Evolutionary conservation across 139 green algal species (phyloP), one percentile per base, ranked within the genome.

Genomic region (Yamagishiella unicocca): DNA sequence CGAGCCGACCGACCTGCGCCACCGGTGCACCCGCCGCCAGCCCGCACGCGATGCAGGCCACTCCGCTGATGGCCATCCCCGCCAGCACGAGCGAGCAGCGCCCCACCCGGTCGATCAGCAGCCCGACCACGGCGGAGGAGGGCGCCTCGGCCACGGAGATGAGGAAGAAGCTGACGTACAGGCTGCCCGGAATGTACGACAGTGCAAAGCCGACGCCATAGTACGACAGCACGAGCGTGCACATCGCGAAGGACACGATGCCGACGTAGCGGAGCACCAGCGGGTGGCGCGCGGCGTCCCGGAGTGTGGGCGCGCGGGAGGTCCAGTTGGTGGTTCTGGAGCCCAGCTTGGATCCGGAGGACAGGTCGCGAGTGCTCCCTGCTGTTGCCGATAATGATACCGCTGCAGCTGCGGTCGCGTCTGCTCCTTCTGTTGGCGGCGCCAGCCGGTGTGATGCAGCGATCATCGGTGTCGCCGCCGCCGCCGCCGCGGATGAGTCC

Each of bases 201-300:
- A 84, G 58, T 38, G 78, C 55, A 66, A 84, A 84, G 38, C 78
- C 78, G 55, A 84, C 45, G 78, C 78, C 78, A 58, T 84, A 84
- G 58, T 84, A 84, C 17, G 50, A 54, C 38, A 84, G 38, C 2
- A 84, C 78, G 12, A 74, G 58, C 29, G 58, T 62, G 78, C 75
- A 83, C 35, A 83, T 54, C 8, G 75, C 75, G 33, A 70, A 38
- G 21, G 75, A 50, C 6, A 53, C 3, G 29, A 70, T 38, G 4
- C 7, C 53, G 25, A 62, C 24, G 53, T 83, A 70, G 21, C 50
- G 54, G 31, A 53, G 50, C 33, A 83, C 35, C 1, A 83, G 35
- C 12, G 53, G 53, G 35, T 83, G 50, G 40, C 50, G 46, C 4
- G 27, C 31, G 22, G 74, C 74, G 5, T 67, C 31, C 0, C 22